These are phyloP conservation scores for Verticillium dahliae DNA, from an alignment of 2,329 filamentous ascomycete species.

Conservation along the genomic window DNA sequence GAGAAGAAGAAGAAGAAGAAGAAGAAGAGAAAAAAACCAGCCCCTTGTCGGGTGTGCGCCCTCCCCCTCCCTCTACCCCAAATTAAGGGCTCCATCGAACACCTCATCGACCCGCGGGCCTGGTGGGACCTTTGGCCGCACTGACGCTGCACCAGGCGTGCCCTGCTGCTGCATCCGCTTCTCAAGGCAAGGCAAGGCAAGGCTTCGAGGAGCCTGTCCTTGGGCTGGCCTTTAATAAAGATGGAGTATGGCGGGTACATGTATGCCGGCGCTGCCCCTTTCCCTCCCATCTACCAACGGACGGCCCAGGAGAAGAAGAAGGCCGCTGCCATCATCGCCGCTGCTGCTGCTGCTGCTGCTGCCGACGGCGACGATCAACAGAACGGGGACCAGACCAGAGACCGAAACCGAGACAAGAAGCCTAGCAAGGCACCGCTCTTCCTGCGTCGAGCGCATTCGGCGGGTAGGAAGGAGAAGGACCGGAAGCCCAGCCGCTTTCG, in stretches of 20 bases:
- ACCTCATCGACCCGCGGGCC: not conserved
- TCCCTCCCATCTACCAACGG: constrained; percentile 7
- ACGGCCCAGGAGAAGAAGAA: not conserved
- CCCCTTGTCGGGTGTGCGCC: not conserved
- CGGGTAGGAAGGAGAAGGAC: not conserved
- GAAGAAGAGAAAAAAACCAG: not conserved
- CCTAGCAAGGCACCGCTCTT: not conserved
- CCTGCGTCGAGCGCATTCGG: not conserved
- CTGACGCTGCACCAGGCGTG: not conserved
- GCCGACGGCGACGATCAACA: not conserved
- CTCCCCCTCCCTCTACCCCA: not conserved
- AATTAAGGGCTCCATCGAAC: not conserved
- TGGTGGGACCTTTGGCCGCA: not conserved
- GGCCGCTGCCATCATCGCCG: not conserved
- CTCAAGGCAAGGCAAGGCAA: not conserved
- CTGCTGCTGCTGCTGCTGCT: not conserved
- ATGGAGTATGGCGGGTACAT: constrained; percentile 10
- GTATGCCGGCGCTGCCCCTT: constrained; percentile 11
- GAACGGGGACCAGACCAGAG: not conserved
- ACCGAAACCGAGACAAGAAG: not conserved
- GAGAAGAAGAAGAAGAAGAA: too few relatives aligned
- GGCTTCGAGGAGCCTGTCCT: not conserved
- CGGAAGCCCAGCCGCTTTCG: constrained; percentile 11
- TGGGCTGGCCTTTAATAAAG: not conserved
- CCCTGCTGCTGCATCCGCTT: not conserved